Percentiles rank a stretch among this genome's conserved stretches.
Conservation (phyloP, 176 grass and related monocot genomes). For the Lolium rigidum region DNA sequence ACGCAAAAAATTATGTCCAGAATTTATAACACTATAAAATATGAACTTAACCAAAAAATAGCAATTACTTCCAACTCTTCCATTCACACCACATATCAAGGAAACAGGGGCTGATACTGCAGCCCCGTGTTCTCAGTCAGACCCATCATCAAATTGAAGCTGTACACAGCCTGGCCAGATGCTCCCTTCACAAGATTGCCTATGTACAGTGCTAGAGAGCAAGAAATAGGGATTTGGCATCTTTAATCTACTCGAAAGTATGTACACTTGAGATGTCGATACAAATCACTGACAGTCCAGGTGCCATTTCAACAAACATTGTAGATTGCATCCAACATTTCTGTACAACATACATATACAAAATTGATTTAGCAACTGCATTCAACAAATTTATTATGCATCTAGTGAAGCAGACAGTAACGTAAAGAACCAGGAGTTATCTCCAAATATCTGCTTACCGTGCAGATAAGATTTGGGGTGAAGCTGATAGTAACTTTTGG, state of each 20-base stretch:
- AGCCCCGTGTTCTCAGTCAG: slow-evolving; percentile 80
- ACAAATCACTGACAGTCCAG: slow-evolving; percentile 65
- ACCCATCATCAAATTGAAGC: slow-evolving; percentile 98
- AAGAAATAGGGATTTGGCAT: slow-evolving; percentile 25
- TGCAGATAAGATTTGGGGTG: slow-evolving; percentile 91
- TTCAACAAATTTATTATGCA: slow-evolving; percentile 10
- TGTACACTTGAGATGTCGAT: slow-evolving; percentile 73
- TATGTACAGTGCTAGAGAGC: slow-evolving; percentile 64
- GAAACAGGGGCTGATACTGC: slow-evolving; percentile 77
- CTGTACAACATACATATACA: slow-evolving; percentile 51
- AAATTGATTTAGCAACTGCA: background rate
- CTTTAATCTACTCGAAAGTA: background rate
- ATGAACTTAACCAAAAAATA: too few species aligned
- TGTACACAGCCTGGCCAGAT: slow-evolving; percentile 97
- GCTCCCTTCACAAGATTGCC: slow-evolving; percentile 98
- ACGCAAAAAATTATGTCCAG: too few species aligned
- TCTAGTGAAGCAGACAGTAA: background rate
- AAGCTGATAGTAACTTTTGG: slow-evolving; percentile 91
- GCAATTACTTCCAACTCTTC: background rate
- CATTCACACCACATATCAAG: slow-evolving; percentile 48
- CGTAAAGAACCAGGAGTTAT: background rate
- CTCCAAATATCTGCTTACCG: slow-evolving; percentile 54
- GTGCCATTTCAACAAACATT: slow-evolving; percentile 80
- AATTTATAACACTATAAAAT: too few species aligned
- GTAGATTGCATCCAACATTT: slow-evolving; percentile 99